phyloP scores from a whole-genome alignment of 192 early-diverging fungal genomes.

The Geosiphon pyriformis region DNA sequence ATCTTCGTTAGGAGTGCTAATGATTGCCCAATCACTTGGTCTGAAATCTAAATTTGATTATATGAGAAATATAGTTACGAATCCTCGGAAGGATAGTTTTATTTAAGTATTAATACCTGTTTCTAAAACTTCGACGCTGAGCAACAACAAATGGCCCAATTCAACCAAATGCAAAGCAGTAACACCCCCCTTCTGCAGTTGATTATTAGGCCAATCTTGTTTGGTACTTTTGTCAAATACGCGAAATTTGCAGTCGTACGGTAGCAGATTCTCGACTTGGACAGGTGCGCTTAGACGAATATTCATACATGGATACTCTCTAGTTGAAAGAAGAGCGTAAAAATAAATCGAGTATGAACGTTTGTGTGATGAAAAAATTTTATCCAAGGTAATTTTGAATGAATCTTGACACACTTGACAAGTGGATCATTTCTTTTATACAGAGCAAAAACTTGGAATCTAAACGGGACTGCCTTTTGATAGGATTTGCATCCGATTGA shows the following conservation, averaged over 20 bases:
- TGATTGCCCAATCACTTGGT: constrained; percentile 76
- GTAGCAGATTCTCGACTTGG: constrained; percentile 92
- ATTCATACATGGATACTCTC: constrained; percentile 71
- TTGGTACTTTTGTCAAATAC: constrained; percentile 74
- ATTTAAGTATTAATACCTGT: constrained; percentile 53
- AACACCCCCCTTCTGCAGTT: constrained; percentile 61
- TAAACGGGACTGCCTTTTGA: constrained; percentile 49
- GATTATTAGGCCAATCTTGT: constrained; percentile 45
- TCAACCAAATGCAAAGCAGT: constrained; percentile 79
- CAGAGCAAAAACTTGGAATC: constrained; percentile 63
- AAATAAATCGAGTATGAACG: not conserved
- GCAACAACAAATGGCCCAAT: constrained; percentile 71
- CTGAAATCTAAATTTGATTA: constrained; percentile 44
- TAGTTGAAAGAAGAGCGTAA: constrained; percentile 7
- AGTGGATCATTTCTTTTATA: constrained; percentile 45
- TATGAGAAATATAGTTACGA: constrained; percentile 19
- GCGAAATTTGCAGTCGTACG: constrained; percentile 77
- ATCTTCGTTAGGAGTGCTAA: constrained; percentile 78
- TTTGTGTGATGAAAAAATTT: no score
- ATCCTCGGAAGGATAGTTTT: no score
- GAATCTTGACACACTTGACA: constrained; percentile 26
- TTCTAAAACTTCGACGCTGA: constrained; percentile 71
- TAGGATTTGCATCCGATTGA: constrained; percentile 34
- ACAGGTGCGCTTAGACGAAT: constrained; percentile 71
- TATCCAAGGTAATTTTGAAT: no score